phyloP scores from a whole-genome alignment of 1,139 yeast genomes.

The Kurtzmaniella quercitrusa region DNA sequence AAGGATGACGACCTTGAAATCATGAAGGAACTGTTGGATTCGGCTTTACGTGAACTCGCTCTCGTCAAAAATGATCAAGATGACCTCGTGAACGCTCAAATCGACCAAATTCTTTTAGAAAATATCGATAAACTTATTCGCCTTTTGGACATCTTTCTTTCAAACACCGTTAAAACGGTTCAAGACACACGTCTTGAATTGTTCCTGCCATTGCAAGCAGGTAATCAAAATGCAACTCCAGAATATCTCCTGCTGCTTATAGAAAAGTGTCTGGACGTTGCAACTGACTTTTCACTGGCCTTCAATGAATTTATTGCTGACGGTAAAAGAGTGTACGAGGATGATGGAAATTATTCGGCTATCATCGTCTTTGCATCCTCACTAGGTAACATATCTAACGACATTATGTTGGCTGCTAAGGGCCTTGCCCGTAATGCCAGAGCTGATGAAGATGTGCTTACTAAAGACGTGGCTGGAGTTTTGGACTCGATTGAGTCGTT shows the following conservation, averaged over 20 bases:
- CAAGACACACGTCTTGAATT: slow-evolving; percentile 73
- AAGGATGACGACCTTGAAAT: slow-evolving; percentile 80
- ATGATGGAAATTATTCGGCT: slow-evolving; percentile 50
- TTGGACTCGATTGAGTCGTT: slow-evolving; percentile 62
- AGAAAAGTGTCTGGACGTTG: slow-evolving; percentile 67
- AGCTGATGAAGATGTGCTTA: slow-evolving; percentile 51
- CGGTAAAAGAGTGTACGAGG: slow-evolving; percentile 52
- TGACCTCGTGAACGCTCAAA: slow-evolving; percentile 53
- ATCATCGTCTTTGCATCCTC: slow-evolving; percentile 66
- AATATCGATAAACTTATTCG: slow-evolving; percentile 49
- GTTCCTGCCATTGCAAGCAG: slow-evolving; percentile 79
- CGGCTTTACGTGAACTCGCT: slow-evolving; percentile 59
- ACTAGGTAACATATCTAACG: slow-evolving; percentile 62
- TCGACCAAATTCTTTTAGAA: slow-evolving; percentile 49
- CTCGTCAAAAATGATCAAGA: slow-evolving; percentile 53
- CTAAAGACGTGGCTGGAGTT: slow-evolving; percentile 48
- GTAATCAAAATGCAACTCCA: slow-evolving; percentile 75
- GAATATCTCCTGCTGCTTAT: slow-evolving; percentile 64
- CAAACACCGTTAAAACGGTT: slow-evolving; percentile 64
- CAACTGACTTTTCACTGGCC: slow-evolving; percentile 77
- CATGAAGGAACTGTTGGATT: slow-evolving; percentile 75
- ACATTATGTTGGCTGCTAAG: slow-evolving; percentile 64
- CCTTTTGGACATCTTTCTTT: slow-evolving; percentile 70
- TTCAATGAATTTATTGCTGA: slow-evolving; percentile 78
- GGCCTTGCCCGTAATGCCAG: slow-evolving; percentile 58